Evolutionary conservation across 768 basidiomycete genomes (phyloP).

Genomic region (Pulveroboletus sp.): DNA sequence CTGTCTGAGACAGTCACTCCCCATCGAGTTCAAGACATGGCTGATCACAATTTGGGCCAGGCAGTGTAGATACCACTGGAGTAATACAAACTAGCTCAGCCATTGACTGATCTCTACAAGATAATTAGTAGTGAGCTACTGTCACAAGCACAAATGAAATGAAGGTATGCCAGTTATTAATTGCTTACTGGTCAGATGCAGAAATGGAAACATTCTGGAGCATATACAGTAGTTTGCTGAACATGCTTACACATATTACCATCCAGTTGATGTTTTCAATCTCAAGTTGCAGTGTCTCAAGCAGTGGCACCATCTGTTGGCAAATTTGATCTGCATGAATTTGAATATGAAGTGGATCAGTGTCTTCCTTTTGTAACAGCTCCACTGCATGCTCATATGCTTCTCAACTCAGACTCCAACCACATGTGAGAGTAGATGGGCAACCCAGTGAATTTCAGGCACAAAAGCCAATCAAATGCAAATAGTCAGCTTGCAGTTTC

Average conservation of each 20-base stretch:
- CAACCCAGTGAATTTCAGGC: conserved; percentile 6
- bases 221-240: background rate
- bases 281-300: conserved; percentile 10
- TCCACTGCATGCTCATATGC: conserved; percentile 4
- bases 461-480: no score
- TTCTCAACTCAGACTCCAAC: no score
- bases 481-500: no score
- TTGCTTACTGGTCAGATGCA: background rate
- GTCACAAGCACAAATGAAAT: no score
- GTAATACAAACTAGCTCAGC: background rate
- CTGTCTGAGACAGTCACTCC: background rate
- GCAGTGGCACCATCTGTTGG: conserved; percentile 4
- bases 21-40: background rate
- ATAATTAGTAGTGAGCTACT: background rate
- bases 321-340: conserved; percentile 16
- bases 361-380: conserved; percentile 10
- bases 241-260: background rate
- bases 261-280: background rate
- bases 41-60: background rate
- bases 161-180: no score
- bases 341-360: conserved; percentile 8
- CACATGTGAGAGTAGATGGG: conserved; percentile 9
- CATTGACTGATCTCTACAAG: background rate
- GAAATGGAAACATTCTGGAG: background rate
- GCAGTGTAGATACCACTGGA: background rate